Evolutionary conservation across 2,329 filamentous ascomycete species (phyloP).

Genomic region (Periconia macrospinosa): DNA sequence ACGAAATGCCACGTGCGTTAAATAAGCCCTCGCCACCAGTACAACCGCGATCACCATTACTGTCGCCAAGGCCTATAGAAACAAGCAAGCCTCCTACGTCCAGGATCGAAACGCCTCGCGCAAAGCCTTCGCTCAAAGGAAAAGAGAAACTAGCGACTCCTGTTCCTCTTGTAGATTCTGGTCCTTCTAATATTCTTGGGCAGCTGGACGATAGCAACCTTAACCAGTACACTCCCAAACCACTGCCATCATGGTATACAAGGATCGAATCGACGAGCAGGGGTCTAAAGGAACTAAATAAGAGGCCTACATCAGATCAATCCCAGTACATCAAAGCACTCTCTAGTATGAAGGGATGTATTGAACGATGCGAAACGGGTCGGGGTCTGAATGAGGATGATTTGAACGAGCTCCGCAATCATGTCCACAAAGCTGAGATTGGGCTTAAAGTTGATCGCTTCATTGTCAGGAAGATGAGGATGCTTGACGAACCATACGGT

Average conservation of each 20-base stretch:
- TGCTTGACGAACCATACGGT: constrained; percentile 41
- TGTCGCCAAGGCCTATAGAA: too few species aligned
- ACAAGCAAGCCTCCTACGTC: too few species aligned
- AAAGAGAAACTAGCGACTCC: too few species aligned
- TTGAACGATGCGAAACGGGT: constrained; percentile 19
- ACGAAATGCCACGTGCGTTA: not conserved
- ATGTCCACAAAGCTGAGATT: constrained; percentile 46
- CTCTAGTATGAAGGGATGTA: constrained; percentile 26
- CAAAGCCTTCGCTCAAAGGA: too few species aligned
- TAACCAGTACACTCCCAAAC: not conserved
- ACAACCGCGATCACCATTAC: too few species aligned
- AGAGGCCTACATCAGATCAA: not conserved
- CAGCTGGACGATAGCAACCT: not conserved
- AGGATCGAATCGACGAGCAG: not conserved
- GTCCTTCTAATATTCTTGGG: not conserved
- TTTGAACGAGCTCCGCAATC: constrained; percentile 38
- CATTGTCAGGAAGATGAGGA: constrained; percentile 36
- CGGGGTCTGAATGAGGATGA: not conserved
- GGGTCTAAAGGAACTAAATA: not conserved
- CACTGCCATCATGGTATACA: constrained; percentile 8
- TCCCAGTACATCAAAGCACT: constrained; percentile 15
- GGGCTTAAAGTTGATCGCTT: constrained; percentile 28
- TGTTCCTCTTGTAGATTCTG: too few species aligned
- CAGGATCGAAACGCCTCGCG: too few species aligned
- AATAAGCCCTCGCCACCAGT: too few species aligned